phyloP scores from a whole-genome alignment of 1,139 yeast genomes.

The Saccharomyces hybrid region DNA sequence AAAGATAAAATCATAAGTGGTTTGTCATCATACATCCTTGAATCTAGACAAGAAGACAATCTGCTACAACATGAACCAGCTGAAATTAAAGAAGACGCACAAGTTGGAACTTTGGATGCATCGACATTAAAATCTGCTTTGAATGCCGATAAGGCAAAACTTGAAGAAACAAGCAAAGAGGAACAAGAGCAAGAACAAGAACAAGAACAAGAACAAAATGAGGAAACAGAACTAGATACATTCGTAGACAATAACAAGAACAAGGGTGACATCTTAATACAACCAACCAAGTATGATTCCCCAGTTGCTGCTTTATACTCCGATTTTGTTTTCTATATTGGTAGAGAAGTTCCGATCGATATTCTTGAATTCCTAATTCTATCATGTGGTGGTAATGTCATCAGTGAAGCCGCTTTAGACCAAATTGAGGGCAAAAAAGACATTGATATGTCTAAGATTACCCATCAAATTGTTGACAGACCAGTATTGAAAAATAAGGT shows the following conservation, averaged over 20 bases:
- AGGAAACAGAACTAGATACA: conserved; percentile 54
- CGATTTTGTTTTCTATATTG: conserved; percentile 73
- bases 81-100: conserved; percentile 18
- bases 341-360: conserved; percentile 94
- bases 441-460: conserved; percentile 59
- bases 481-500: conserved; percentile 72
- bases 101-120: conserved; percentile 32
- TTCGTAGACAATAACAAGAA: conserved; percentile 57
- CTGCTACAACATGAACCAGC: conserved; percentile 35
- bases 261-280: conserved; percentile 69
- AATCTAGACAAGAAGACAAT: conserved; percentile 39
- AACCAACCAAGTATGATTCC: conserved; percentile 60
- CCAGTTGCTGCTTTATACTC: conserved; percentile 60
- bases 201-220: conserved; percentile 38
- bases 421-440: conserved; percentile 43
- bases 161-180: conserved; percentile 13
- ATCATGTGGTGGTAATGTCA: conserved; percentile 79
- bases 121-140: conserved; percentile 34
- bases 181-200: conserved; percentile 35
- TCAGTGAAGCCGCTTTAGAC: conserved; percentile 83
- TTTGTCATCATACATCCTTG: conserved; percentile 70
- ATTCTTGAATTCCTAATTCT: conserved; percentile 80
- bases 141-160: conserved; percentile 41
- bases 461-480: conserved; percentile 92
- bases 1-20: conserved; percentile 87